phyloP scores from a whole-genome alignment of 2,329 filamentous ascomycete species.

The Paecilomyces dactylethromorphus region DNA sequence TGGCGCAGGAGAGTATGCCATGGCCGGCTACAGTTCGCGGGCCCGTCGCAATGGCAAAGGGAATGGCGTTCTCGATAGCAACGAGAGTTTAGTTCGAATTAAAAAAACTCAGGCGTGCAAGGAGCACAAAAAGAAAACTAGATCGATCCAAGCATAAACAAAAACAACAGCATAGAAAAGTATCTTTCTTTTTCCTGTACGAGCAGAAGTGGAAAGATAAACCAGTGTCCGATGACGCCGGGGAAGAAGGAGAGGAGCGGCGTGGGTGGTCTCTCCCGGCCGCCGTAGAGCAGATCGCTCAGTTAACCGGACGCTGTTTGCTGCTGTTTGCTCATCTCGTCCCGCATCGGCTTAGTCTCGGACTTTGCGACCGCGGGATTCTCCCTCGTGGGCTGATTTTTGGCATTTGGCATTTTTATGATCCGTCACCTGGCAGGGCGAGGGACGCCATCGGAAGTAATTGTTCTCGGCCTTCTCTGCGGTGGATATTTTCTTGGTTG shows the following conservation, averaged over 20 bases:
- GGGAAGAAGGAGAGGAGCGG: not conserved
- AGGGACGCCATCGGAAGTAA: too few species aligned
- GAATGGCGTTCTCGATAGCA: not conserved
- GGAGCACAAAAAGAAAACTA: not conserved
- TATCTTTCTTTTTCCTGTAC: not conserved
- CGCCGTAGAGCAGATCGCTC: not conserved
- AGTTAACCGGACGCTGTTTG: not conserved
- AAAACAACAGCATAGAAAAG: not conserved
- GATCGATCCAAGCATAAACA: not conserved
- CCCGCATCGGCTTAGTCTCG: not conserved
- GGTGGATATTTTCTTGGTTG: too few species aligned
- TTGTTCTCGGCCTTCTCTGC: too few species aligned
- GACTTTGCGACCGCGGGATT: too few species aligned
- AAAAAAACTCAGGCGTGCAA: not conserved
- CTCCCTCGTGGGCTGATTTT: too few species aligned
- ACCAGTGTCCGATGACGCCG: not conserved
- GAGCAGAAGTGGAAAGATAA: not conserved
- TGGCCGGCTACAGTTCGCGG: conserved; percentile 9
- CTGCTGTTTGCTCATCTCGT: not conserved
- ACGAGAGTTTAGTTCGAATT: too few species aligned
- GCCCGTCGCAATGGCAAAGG: not conserved
- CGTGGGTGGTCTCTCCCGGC: not conserved
- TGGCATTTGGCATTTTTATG: too few species aligned
- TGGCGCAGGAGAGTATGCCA: conserved; percentile 36
- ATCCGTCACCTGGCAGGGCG: too few species aligned